Percentiles rank a stretch among this genome's conserved stretches.
Evolutionary conservation across 495 filamentous ascomycete genomes (phyloP).

Genomic region (Letharia columbiana): DNA sequence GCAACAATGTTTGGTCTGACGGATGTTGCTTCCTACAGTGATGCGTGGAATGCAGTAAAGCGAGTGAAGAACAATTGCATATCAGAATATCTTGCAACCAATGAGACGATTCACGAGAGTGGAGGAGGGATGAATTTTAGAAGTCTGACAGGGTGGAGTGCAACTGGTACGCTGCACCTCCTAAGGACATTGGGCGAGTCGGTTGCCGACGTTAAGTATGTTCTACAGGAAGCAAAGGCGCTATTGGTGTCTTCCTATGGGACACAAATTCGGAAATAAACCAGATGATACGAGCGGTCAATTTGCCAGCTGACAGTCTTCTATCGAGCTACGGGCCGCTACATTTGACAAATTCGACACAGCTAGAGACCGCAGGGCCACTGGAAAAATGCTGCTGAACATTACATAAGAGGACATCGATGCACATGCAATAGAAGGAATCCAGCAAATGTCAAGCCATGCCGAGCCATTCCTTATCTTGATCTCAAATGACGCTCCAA

Average conservation of each 20-base stretch:
- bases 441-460: neutral
- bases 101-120: neutral
- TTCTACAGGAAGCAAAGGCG: conserved; percentile 4
- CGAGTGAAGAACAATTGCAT: conserved; percentile 2
- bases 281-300: neutral
- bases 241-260: conserved; percentile 14
- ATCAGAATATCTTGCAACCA: neutral
- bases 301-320: neutral
- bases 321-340: neutral
- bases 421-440: neutral
- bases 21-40: conserved; percentile 4
- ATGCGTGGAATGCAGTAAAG: neutral
- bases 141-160: conserved; percentile 8
- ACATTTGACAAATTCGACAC: neutral
- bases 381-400: neutral
- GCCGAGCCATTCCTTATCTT: neutral
- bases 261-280: neutral
- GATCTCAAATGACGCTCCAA: neutral
- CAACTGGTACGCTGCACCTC: neutral
- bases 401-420: neutral
- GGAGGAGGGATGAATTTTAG: neutral
- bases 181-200: neutral
- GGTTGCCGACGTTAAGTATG: neutral
- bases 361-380: neutral
- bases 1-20: neutral